Evolutionary conservation across 805 yeast genomes (phyloP).

Genomic region (Saccharomyces jurei): DNA sequence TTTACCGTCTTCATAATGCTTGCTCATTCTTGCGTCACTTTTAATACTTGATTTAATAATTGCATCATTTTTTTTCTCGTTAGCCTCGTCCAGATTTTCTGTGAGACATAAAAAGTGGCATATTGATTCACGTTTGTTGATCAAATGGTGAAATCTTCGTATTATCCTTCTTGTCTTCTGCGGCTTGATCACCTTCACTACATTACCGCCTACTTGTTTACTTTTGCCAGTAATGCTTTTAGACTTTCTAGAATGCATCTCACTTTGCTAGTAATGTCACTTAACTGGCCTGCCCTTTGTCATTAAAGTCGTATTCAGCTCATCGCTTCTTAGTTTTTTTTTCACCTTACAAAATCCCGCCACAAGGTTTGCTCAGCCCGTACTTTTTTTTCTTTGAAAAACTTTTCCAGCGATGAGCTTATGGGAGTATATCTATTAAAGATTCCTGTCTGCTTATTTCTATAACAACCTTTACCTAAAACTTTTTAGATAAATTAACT

Average conservation of each 20-base stretch:
- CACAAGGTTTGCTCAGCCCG: not conserved
- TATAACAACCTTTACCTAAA: not conserved
- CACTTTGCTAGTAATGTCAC: not conserved
- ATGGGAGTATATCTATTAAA: not conserved
- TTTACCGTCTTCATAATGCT: slow-evolving; percentile 4
- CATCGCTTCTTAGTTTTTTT: not conserved
- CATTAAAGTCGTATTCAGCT: not conserved
- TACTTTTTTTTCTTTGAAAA: not conserved
- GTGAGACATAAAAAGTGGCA: slow-evolving; percentile 26
- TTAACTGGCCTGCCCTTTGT: not conserved
- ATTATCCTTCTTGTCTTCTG: slow-evolving; percentile 66
- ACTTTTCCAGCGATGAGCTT: not conserved
- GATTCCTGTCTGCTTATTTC: not conserved
- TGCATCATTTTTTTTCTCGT: slow-evolving; percentile 15
- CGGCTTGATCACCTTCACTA: slow-evolving; percentile 51
- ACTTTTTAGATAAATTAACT: not conserved
- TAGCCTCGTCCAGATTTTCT: slow-evolving; percentile 7
- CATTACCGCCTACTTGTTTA: slow-evolving; percentile 26
- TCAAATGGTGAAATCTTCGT: slow-evolving; percentile 64
- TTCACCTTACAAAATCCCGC: not conserved
- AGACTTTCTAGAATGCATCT: slow-evolving; percentile 22
- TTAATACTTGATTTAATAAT: slow-evolving; percentile 14
- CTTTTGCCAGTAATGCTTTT: slow-evolving; percentile 31
- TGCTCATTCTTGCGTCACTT: slow-evolving; percentile 3
- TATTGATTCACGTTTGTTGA: slow-evolving; percentile 45